These are phyloP conservation scores for Hypoxylon lenormandii DNA, from an alignment of 495 filamentous ascomycete species.

Conservation along the genomic window DNA sequence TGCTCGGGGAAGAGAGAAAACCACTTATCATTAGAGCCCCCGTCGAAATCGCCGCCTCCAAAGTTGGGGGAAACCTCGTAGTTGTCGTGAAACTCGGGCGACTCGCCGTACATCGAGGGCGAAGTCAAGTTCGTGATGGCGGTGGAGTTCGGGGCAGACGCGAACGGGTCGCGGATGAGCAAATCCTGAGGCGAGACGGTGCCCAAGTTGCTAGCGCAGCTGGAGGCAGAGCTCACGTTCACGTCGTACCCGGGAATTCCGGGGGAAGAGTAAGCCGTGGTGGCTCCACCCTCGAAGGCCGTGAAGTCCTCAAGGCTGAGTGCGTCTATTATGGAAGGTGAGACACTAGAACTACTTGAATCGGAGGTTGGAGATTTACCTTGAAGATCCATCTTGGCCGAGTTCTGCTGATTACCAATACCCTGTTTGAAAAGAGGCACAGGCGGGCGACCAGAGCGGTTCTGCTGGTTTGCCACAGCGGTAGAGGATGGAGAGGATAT, in stretches of 20 bases:
- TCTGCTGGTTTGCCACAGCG: constrained; percentile 60
- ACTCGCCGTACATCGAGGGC: constrained; percentile 78
- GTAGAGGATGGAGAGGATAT: constrained; percentile 61
- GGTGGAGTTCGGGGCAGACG: constrained; percentile 83
- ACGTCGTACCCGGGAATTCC: constrained; percentile 61
- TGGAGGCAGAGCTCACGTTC: constrained; percentile 55
- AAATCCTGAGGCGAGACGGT: constrained; percentile 91
- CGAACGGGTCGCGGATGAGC: constrained; percentile 70
- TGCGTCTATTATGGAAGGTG: constrained; percentile 62
- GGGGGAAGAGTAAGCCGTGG: constrained; percentile 65
- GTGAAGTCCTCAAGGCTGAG: constrained; percentile 64
- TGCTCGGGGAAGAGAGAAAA: constrained; percentile 76
- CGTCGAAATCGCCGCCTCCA: constrained; percentile 62
- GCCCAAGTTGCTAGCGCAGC: constrained; percentile 63
- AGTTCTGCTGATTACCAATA: constrained; percentile 56
- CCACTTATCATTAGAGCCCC: constrained; percentile 61
- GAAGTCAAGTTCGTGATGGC: constrained; percentile 88
- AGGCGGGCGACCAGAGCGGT: constrained; percentile 61
- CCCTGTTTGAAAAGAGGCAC: constrained; percentile 67
- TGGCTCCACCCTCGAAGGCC: constrained; percentile 64
- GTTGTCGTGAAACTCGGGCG: constrained; percentile 73
- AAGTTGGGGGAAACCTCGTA: constrained; percentile 82
- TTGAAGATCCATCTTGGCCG: constrained; percentile 63
- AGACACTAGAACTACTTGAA: constrained; percentile 49
- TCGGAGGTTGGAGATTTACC: constrained; percentile 48